A percentile compares a stretch with the other conserved stretches of the same genome.
Evolutionary conservation across 352 stramenopile species (phyloP).

Genomic region (Lagenidium giganteum): DNA sequence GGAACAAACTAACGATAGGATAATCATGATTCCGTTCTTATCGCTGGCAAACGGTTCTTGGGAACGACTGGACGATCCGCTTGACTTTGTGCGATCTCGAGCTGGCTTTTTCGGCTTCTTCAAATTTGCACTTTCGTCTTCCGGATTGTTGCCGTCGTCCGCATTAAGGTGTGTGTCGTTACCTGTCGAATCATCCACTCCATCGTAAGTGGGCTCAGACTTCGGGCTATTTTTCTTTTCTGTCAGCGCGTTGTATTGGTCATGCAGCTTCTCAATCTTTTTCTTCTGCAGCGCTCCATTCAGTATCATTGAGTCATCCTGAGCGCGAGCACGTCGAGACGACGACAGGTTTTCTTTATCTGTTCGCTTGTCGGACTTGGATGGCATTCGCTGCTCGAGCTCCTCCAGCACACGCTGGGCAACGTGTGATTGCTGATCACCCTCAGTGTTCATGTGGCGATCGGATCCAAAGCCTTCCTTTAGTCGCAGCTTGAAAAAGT

Average conservation of each 20-base stretch:
- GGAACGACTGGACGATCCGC: constrained; percentile 2
- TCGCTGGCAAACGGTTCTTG: constrained; percentile 30
- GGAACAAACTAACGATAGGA: constrained; percentile 68
- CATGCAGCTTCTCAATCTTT: constrained; percentile 79
- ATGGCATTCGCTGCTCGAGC: constrained; percentile 33
- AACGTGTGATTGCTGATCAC: constrained; percentile 23
- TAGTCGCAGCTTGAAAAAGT: constrained; percentile 83
- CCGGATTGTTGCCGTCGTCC: too few species aligned
- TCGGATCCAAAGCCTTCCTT: constrained; percentile 70
- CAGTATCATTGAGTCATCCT: constrained; percentile 73
- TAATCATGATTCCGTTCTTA: constrained; percentile 70
- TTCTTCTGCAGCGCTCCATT: constrained; percentile 73
- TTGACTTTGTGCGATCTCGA: constrained; percentile 10
- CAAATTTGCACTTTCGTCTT: too few species aligned
- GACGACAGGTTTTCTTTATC: too few species aligned
- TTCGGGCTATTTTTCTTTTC: constrained; percentile 74
- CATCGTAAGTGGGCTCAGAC: too few species aligned
- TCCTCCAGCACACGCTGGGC: constrained; percentile 59
- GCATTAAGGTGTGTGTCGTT: neutral
- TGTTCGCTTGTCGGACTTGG: constrained; percentile 35
- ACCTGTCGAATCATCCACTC: constrained; percentile 32
- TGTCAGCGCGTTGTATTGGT: constrained; percentile 74
- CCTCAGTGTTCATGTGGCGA: constrained; percentile 22
- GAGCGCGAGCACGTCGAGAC: too few species aligned
- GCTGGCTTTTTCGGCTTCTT: constrained; percentile 13